Evolutionary conservation across 306 rosid species (phyloP), one percentile per base, ranked within the genome.

Genomic region (Spatholobus suberectus): DNA sequence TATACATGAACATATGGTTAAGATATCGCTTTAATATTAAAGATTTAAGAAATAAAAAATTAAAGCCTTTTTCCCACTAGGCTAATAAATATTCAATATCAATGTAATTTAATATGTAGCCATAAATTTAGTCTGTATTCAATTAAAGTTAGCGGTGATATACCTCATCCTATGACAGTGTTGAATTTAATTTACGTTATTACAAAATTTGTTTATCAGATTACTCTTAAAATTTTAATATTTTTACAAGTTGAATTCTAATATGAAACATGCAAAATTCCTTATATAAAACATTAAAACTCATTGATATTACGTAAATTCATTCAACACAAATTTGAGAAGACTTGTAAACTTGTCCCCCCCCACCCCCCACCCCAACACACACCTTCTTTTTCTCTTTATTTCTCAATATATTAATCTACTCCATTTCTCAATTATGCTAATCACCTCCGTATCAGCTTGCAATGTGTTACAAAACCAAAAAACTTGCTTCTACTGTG

Each of bases 61-160:
- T 32, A 79, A 55, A 79, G 77, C 35, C 35, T 57, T 70, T n/a
- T 69, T 40, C 59, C 58, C 24, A 24, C 70, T 27, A 40, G 46
- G 59, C 62, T 73, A 41, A 34, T 43, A n/a, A 84, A 44, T 57
- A 69, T 18, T 69, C 51, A 59, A 49, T 11, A 61, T 17, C 29
- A 68, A 75, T 46, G 67, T 2, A 43, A 23, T 24, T 62, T 20
- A 21, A 70, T 23, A 20, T 57, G 14, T 57, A 66, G 8, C 4
- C 26, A 35, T 52, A 54, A 40, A 27, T 20, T 5, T 78, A 27
- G 72, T 44, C 57, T 59, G 15, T 68, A 29, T 76, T 26, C 24
- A 14, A 69, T 54, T 76, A 3, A 81, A 75, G 55, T 44, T 35
- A 47, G 47, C 11, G 1, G 75, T 47, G 43, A 63, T 10, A 65